Conservation (phyloP, 805 yeast species). For the Nadsonia fulvescens region DNA sequence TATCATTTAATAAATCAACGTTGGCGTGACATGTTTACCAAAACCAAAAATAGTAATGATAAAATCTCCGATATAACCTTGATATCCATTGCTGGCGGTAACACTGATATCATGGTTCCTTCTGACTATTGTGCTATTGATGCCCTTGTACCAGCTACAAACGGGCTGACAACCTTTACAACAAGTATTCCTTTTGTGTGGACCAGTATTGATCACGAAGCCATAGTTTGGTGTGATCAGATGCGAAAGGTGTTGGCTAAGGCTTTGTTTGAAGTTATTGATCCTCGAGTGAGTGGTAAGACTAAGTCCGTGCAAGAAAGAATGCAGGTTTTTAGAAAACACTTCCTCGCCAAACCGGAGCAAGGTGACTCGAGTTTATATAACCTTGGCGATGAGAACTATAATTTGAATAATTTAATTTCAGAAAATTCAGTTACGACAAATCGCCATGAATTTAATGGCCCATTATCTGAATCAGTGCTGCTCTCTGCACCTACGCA, state of each 20-base stretch:
- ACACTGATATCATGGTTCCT: conserved; percentile 58
- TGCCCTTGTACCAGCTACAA: conserved; percentile 48
- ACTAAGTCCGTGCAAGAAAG: conserved; percentile 37
- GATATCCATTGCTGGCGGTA: conserved; percentile 81
- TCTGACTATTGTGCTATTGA: conserved; percentile 75
- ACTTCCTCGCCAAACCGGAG: conserved; percentile 20
- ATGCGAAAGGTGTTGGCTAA: conserved; percentile 45
- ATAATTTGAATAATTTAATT: too few species aligned
- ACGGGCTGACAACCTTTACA: conserved; percentile 72
- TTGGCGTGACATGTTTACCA: conserved; percentile 51
- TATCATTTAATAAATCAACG: conserved; percentile 59
- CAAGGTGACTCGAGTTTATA: conserved; percentile 2
- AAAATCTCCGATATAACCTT: conserved; percentile 44
- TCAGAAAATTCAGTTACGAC: conserved; percentile 3
- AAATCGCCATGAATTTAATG: neutral
- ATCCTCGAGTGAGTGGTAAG: conserved; percentile 23
- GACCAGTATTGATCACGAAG: conserved; percentile 88
- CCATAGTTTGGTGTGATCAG: conserved; percentile 94
- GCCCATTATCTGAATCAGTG: conserved; percentile 11
- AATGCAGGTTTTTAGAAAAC: conserved; percentile 35
- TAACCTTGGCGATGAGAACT: conserved; percentile 6
- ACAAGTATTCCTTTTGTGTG: conserved; percentile 82
- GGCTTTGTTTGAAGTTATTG: conserved; percentile 41
- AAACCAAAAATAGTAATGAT: conserved; percentile 22
- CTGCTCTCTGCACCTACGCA: conserved; percentile 7